phyloP scores from a whole-genome alignment of 2,329 filamentous ascomycete species.

The Epichloe uncinata region DNA sequence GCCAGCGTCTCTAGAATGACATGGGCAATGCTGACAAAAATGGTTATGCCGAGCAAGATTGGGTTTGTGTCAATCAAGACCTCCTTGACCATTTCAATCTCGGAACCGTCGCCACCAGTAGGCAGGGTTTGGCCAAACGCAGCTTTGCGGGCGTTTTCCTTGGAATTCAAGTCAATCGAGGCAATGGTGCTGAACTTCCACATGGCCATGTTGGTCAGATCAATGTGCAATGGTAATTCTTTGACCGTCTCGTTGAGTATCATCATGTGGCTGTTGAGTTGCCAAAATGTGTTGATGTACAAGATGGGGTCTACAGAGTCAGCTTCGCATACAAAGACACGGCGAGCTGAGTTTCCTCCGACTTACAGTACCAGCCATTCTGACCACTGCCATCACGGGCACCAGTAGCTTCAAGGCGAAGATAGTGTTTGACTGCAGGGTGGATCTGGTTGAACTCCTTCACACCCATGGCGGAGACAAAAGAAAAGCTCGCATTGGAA shows the following conservation, averaged over 20 bases:
- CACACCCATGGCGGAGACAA: constrained; percentile 68
- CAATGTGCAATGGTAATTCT: constrained; percentile 67
- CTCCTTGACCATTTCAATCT: constrained; percentile 96
- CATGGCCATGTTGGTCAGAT: constrained; percentile 65
- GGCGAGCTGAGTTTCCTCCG: neutral
- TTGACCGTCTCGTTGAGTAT: constrained; percentile 82
- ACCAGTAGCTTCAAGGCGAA: constrained; percentile 66
- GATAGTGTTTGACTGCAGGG: constrained; percentile 62
- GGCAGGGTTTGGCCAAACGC: constrained; percentile 59
- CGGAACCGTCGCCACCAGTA: constrained; percentile 74
- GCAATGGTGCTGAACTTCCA: constrained; percentile 88
- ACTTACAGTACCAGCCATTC: constrained; percentile 75
- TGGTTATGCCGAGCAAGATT: constrained; percentile 75
- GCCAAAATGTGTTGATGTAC: constrained; percentile 96
- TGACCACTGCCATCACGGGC: constrained; percentile 73
- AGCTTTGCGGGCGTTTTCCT: constrained; percentile 66
- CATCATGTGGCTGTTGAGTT: constrained; percentile 81
- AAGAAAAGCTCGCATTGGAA: constrained; percentile 80
- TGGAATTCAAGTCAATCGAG: constrained; percentile 75
- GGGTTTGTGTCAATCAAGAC: constrained; percentile 89
- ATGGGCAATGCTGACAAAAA: constrained; percentile 74
- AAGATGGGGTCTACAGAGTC: constrained; percentile 56
- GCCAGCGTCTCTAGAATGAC: constrained; percentile 92
- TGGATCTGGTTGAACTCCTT: constrained; percentile 53
- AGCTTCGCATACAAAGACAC: constrained; percentile 8